phyloP scores from a whole-genome alignment of 1,139 yeast species.

The Yamadazyma taylorii region DNA sequence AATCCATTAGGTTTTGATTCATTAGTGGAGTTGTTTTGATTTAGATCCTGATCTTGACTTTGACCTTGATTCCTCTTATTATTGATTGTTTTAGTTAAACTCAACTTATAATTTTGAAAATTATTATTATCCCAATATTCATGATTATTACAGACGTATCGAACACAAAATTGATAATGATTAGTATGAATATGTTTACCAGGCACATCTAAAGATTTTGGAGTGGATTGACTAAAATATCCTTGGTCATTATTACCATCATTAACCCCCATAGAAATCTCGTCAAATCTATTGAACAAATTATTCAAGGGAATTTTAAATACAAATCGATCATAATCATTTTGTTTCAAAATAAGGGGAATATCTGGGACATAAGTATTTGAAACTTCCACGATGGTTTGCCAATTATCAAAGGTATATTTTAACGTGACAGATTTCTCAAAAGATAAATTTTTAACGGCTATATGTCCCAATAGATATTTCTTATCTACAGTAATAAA shows the following conservation, averaged over 20 bases:
- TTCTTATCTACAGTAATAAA: conserved; percentile 58
- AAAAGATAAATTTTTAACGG: conserved; percentile 68
- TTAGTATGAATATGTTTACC: conserved; percentile 19
- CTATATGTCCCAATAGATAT: conserved; percentile 67
- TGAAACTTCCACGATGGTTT: conserved; percentile 65
- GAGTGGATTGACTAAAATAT: conserved; percentile 14
- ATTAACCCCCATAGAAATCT: conserved; percentile 10
- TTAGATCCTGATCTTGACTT: too few relatives aligned
- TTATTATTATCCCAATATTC: conserved; percentile 83
- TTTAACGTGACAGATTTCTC: conserved; percentile 63
- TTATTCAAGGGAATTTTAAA: conserved; percentile 51
- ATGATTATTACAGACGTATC: conserved; percentile 47
- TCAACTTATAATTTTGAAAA: conserved; percentile 55
- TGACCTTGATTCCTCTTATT: not conserved
- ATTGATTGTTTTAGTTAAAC: not conserved
- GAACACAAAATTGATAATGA: conserved; percentile 54
- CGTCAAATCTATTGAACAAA: conserved; percentile 23
- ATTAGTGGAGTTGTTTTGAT: conserved; percentile 9
- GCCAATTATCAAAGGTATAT: conserved; percentile 73
- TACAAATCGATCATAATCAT: conserved; percentile 58
- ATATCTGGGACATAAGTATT: conserved; percentile 63
- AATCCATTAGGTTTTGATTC: not conserved
- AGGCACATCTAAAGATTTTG: conserved; percentile 6
- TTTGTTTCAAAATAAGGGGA: conserved; percentile 50
- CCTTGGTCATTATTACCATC: not conserved